phyloP scores from a whole-genome alignment of 2,329 filamentous ascomycete species.

The Metarhizium guizhouense region DNA sequence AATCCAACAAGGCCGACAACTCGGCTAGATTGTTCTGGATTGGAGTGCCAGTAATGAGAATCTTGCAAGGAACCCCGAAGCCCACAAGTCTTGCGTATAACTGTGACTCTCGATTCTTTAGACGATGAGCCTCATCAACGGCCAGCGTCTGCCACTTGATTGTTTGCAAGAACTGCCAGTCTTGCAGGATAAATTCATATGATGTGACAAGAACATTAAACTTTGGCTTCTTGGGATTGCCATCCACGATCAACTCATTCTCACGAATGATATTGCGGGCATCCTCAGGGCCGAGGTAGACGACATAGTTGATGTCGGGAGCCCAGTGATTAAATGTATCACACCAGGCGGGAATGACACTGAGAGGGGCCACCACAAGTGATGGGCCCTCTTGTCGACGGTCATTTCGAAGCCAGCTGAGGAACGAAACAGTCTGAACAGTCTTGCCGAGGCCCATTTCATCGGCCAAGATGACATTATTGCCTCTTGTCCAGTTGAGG shows the following conservation, averaged over 20 bases:
- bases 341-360: conserved; percentile 95
- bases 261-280: conserved; percentile 83
- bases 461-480: conserved; percentile 95
- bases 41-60: conserved; percentile 93
- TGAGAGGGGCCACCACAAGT: conserved; percentile 92
- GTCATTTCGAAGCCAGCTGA: conserved; percentile 92
- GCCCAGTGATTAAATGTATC: conserved; percentile 97
- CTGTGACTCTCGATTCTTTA: conserved; percentile 95
- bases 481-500: conserved; percentile 88
- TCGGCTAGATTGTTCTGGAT: conserved; percentile 96
- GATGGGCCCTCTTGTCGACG: conserved; percentile 89
- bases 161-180: conserved; percentile 73
- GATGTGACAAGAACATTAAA: conserved; percentile 98
- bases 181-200: conserved; percentile 89
- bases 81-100: conserved; percentile 77
- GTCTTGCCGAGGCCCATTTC: conserved; percentile 99
- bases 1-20: conserved; percentile 86
- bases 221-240: conserved; percentile 79
- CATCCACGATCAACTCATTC: conserved; percentile 79
- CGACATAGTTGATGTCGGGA: conserved; percentile 91
- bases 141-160: conserved; percentile 98
- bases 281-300: conserved; percentile 85
- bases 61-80: conserved; percentile 79
- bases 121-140: conserved; percentile 90
- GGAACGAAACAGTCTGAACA: conserved; percentile 91